Conservation (phyloP, 2,329 filamentous ascomycete genomes). For the Ramularia endophylla region DNA sequence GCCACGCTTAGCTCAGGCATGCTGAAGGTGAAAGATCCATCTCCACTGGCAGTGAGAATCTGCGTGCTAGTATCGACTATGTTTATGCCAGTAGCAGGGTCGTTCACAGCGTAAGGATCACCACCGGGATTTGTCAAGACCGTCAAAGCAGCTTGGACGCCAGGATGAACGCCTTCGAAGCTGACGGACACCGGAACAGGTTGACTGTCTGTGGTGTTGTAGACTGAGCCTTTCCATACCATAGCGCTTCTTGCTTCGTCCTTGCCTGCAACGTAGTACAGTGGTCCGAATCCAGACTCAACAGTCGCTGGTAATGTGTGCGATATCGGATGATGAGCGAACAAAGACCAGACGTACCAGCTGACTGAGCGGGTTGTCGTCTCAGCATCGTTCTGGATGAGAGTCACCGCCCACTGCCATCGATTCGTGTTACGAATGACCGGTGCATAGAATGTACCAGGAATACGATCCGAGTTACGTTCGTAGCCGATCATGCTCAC, state of each 20-base stretch:
- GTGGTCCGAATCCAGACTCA: slow-evolving; percentile 27
- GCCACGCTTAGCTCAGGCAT: slow-evolving; percentile 53
- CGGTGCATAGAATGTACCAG: slow-evolving; percentile 44
- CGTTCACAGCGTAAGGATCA: slow-evolving; percentile 17
- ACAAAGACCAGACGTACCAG: slow-evolving; percentile 19
- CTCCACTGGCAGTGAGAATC: slow-evolving; percentile 38
- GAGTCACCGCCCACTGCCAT: slow-evolving; percentile 26
- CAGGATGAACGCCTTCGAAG: slow-evolving; percentile 30
- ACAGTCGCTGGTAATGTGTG: slow-evolving; percentile 34
- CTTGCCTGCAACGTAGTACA: slow-evolving; percentile 40
- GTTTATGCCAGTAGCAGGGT: slow-evolving; percentile 37
- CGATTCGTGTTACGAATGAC: slow-evolving; percentile 20
- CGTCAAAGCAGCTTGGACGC: slow-evolving; percentile 33
- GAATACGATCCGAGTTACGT: slow-evolving; percentile 52
- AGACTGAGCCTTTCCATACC: slow-evolving; percentile 41
- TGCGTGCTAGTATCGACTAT: slow-evolving; percentile 42
- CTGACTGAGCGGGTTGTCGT: slow-evolving; percentile 20
- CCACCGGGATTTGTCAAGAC: slow-evolving; percentile 34
- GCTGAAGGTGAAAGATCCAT: slow-evolving; percentile 48
- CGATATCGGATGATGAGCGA: slow-evolving; percentile 27
- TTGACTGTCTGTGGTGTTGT: slow-evolving; percentile 37
- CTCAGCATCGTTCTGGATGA: slow-evolving; percentile 34
- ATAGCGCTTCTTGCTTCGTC: slow-evolving; percentile 25
- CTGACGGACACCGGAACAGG: slow-evolving; percentile 31
- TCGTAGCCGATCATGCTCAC: slow-evolving; percentile 58